Conservation (phyloP, 345 rosid genomes). For the Populus davidiana region DNA sequence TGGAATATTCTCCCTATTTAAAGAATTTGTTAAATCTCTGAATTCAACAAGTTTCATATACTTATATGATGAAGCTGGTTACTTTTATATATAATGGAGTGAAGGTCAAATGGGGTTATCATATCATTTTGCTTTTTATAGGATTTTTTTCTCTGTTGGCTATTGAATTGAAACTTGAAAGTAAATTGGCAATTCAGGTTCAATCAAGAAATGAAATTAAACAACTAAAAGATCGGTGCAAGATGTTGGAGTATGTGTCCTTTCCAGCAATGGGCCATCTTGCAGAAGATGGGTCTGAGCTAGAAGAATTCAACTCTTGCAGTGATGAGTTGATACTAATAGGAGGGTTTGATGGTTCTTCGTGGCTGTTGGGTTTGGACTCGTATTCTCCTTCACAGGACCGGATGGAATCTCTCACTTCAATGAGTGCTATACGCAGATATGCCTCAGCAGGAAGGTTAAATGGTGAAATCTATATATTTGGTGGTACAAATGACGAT, state of each 20-base stretch:
- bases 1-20: too few species aligned
- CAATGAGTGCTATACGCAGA: conserved; percentile 58
- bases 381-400: conserved; percentile 57
- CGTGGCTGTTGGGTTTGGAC: conserved; percentile 50
- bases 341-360: conserved; percentile 60
- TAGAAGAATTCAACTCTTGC: conserved; percentile 1
- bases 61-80: too few species aligned
- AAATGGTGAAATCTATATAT: conserved; percentile 49
- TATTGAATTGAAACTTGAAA: background rate
- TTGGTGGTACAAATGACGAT: conserved; percentile 63
- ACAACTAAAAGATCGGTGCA: conserved; percentile 42
- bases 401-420: conserved; percentile 43
- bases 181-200: conserved; percentile 39
- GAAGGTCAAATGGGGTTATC: background rate
- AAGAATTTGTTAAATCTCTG: too few species aligned
- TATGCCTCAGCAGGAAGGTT: conserved; percentile 58
- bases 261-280: too few species aligned
- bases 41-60: too few species aligned
- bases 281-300: too few species aligned
- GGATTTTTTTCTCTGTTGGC: background rate
- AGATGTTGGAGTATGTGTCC: conserved; percentile 28
- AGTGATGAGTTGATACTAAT: conserved; percentile 52
- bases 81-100: too few species aligned
- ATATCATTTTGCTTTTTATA: background rate
- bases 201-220: conserved; percentile 55